Base-by-base conservation (phyloP, 768 basidiomycete species). In the Cubamyces sp. region DNA sequence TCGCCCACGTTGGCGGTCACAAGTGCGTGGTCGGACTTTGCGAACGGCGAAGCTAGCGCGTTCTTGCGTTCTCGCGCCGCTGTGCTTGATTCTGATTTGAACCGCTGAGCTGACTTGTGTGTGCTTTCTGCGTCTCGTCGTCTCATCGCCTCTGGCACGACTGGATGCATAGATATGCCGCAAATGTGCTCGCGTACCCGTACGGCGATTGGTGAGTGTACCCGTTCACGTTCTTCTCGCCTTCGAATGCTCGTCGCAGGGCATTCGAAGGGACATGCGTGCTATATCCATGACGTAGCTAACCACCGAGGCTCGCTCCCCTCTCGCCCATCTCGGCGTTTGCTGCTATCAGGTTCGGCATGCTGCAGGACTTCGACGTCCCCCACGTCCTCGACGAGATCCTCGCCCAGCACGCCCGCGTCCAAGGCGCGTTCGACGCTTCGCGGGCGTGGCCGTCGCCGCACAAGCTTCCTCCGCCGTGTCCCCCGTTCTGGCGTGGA, bases 1-100 rank as follows among this genome's bases (percentile, higher is more conserved):
- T 88, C 6, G 88, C 82, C 2, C 92, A 95, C 73, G 86, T 95
- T 53, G 92, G 93, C 0, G 91, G 91, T 25, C 92, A 95, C 74
- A 81, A 90, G 92, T 91, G 69, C 70, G 87, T 79, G 8, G 21
- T 55, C 26, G 25, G 46, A 37, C 25, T 47, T 23, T 46, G 12
- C 50, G 19, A 62, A 25, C 26, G 45, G 25, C 11, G 28, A 14
- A n/a, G 12, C 19, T 39, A 19, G 18, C 34, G 30, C n/a, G 57
- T 39, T 41, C 49, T 19, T 5, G 2, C 23, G 16, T 3, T 28
- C 8, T 21, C 21, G 18, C 49, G 16, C 25, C 26, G 19, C 28
- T 30, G 23, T 12, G 30, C 30, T 34, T 9, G 15, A 14, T 49
- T 40, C 40, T 34, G n/a, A 16, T 9, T n/a, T n/a, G 23, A 59